Evolutionary conservation across 345 rosid species (phyloP), one percentile per base, ranked within the genome.

Genomic region (Heritiera fomes): DNA sequence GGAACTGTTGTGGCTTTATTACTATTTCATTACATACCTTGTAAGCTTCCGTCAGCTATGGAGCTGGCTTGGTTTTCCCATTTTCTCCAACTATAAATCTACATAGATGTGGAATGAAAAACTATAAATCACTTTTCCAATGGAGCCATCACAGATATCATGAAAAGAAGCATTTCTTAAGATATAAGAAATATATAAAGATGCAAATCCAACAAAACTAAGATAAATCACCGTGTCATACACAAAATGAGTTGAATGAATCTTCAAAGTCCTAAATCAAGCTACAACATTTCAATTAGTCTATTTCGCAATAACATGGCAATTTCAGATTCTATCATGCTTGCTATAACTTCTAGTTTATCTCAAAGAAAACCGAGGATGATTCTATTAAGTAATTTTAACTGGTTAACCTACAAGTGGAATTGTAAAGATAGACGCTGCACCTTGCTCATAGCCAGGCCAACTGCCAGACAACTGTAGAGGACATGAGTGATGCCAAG

Each of bases 51-150:
- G 78, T 92, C 98, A 75, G 87, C 80, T 62, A 81, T 78, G 75
- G 83, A 38, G 71, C 80, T 90, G n/a, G 88, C 87, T 82, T 88
- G 92, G 81, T 85, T 83, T 87, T 95, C 97, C 97, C 97, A 92
- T 80, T 92, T 92, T 80, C 95, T 92, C 98, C 98, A 93, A 78
- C 99, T 93, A 87, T 91, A 93, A 68, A 91, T 93, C 98, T 91
- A 84, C 74, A 55, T 6, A 30, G 15, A 50, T 52, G 45, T 11
- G 14, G 46, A 63, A 32, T 46, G 14, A 12, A 30, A 61, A 23
- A 60, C 40, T 7, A 75, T 13, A 5, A 75, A 60, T 41, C 41
- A 23, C 56, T 41, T 15, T 41, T 10, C 20, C 8, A 12, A 4
- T n/a, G 10, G 47, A 41, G 23, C 15, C 20, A 3, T 50, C 23